These are phyloP conservation scores for Amesomyces nigricolor DNA, from an alignment of 2,329 filamentous ascomycete species.

Conservation along the genomic window DNA sequence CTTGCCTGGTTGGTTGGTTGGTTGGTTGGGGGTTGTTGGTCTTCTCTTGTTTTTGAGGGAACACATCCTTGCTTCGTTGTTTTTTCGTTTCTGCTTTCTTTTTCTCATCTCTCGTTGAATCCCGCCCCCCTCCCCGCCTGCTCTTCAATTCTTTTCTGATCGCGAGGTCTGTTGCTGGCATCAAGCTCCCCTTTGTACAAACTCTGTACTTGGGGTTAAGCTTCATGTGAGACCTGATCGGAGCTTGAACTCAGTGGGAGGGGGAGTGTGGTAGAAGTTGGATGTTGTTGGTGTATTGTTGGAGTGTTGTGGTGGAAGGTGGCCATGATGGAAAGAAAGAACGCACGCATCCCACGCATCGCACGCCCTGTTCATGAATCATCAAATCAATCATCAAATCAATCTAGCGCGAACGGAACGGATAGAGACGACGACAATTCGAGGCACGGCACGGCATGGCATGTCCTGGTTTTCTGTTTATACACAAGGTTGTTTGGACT, in stretches of 20 bases:
- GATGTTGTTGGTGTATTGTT: not conserved
- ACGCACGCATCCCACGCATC: not conserved
- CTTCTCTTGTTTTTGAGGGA: not conserved
- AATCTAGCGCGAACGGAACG: not conserved
- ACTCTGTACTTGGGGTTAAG: not conserved
- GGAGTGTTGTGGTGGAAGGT: not conserved
- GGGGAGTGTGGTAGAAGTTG: not conserved
- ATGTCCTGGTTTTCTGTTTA: constrained; percentile 7
- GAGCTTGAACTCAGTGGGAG: not conserved
- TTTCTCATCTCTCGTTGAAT: not conserved
- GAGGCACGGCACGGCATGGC: constrained; percentile 9
- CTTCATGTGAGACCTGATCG: constrained; percentile 12
- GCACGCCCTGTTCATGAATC: constrained; percentile 10
- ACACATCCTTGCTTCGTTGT: not conserved
- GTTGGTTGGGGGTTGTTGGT: no score
- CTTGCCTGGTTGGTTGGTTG: not conserved
- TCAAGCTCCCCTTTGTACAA: not conserved
- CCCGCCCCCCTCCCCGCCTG: not conserved
- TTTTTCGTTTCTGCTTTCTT: not conserved
- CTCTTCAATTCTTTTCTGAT: not conserved
- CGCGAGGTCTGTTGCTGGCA: constrained; percentile 11
- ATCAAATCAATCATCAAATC: not conserved
- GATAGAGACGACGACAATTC: constrained; percentile 7
- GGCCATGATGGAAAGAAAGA: constrained; percentile 11
- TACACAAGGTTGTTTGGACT: not conserved